phyloP scores from a whole-genome alignment of 305 asterid genomes.

The Solanum hybrid region DNA sequence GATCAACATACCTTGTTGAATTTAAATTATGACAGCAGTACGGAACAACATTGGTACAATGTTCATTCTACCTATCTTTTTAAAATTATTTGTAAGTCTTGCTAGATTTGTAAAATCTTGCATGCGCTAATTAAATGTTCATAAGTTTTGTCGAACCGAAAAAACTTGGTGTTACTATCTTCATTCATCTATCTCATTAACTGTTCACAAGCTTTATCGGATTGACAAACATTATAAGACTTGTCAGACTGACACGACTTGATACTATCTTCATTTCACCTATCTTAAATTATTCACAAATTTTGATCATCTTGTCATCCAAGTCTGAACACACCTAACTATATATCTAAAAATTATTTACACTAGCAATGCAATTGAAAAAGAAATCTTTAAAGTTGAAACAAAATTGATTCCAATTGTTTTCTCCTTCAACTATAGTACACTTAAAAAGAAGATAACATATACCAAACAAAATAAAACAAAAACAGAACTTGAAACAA shows the following conservation, averaged over 20 bases:
- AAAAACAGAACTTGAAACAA: neutral
- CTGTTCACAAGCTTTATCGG: neutral
- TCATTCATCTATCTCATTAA: neutral
- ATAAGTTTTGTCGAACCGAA: neutral
- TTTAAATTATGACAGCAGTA: neutral
- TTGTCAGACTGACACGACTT: neutral
- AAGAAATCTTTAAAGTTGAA: neutral
- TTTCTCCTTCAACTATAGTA: neutral
- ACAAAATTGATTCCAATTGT: neutral
- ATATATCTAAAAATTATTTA: neutral
- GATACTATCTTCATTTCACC: neutral
- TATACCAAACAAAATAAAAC: neutral
- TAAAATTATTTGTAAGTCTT: neutral
- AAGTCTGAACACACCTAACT: no score
- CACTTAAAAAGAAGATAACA: neutral
- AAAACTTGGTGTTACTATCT: neutral
- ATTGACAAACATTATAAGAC: neutral
- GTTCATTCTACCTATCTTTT: neutral
- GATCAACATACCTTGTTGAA: neutral
- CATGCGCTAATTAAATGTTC: neutral
- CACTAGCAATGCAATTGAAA: neutral
- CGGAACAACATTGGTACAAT: neutral
- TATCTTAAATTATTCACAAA: neutral
- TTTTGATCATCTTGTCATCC: neutral
- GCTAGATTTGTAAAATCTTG: neutral